phyloP scores from a whole-genome alignment of 2,329 filamentous ascomycete genomes.

The Penicillium olsonii region DNA sequence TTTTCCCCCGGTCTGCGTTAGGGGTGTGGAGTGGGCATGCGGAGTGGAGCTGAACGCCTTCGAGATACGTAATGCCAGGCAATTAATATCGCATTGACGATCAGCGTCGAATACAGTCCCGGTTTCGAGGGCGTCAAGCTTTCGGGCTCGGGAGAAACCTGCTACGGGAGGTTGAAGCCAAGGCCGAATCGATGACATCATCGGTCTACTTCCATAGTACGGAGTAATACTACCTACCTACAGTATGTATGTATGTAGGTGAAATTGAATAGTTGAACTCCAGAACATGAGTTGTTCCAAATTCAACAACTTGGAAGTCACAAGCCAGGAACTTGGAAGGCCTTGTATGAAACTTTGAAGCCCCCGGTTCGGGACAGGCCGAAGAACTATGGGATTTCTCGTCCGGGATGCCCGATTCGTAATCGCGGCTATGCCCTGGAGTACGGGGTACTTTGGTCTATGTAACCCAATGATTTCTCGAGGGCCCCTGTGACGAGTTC shows the following conservation, averaged over 20 bases:
- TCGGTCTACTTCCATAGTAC: too few relatives aligned
- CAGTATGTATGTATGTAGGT: too few relatives aligned
- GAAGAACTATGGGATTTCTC: background rate
- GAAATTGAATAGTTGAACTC: too few relatives aligned
- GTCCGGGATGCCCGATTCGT: slow-evolving; percentile 8
- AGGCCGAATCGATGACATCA: background rate
- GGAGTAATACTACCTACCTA: too few relatives aligned
- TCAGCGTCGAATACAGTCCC: background rate
- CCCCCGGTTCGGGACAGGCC: too few relatives aligned
- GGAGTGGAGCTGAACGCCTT: too few relatives aligned
- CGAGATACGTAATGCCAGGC: background rate
- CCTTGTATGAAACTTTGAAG: too few relatives aligned
- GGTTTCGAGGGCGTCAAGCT: background rate
- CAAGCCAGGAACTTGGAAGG: too few relatives aligned
- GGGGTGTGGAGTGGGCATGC: background rate
- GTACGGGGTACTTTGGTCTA: background rate
- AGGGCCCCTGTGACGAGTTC: too few relatives aligned
- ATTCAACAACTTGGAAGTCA: too few relatives aligned
- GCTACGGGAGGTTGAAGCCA: background rate
- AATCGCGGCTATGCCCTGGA: background rate
- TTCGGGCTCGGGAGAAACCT: background rate
- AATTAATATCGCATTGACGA: background rate
- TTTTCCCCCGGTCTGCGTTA: background rate
- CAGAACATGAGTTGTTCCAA: too few relatives aligned
- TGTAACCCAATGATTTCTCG: background rate